phyloP scores from a whole-genome alignment of 2,329 filamentous ascomycete genomes.

The Arthrocladium fulminans region DNA sequence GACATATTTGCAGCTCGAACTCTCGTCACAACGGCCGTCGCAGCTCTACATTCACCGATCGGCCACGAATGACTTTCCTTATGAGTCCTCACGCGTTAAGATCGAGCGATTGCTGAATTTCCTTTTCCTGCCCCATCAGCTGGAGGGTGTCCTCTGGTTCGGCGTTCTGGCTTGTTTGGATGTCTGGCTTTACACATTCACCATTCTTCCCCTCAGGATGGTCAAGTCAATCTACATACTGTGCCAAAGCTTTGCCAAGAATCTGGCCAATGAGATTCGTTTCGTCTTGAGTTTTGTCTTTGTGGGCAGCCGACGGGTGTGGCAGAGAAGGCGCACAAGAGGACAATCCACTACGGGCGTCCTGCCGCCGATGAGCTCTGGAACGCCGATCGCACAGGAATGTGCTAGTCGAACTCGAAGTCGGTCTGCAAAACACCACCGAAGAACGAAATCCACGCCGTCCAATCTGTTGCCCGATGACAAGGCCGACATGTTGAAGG shows the following conservation, averaged over 20 bases:
- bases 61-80: conserved; percentile 55
- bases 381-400: conserved; percentile 2
- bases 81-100: conserved; percentile 87
- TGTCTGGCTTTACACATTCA: conserved; percentile 94
- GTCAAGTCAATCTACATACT: conserved; percentile 69
- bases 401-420: conserved; percentile 14
- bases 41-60: conserved; percentile 56
- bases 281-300: conserved; percentile 72
- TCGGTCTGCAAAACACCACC: conserved; percentile 42
- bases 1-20: conserved; percentile 57
- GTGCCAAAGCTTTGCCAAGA: conserved; percentile 65
- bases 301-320: conserved; percentile 68
- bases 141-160: conserved; percentile 80
- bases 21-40: conserved; percentile 52
- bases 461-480: conserved; percentile 79
- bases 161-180: conserved; percentile 86
- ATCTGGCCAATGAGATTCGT: conserved; percentile 60
- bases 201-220: conserved; percentile 85
- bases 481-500: conserved; percentile 91
- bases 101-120: conserved; percentile 89
- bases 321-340: conserved; percentile 41
- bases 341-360: conserved; percentile 23
- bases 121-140: conserved; percentile 65
- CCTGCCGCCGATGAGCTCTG: conserved; percentile 35
- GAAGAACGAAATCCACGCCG: conserved; percentile 71